Evolutionary conservation across 1,284 basidiomycete genomes (phyloP).

Genomic region (Pseudozyma tsukubaensis): DNA sequence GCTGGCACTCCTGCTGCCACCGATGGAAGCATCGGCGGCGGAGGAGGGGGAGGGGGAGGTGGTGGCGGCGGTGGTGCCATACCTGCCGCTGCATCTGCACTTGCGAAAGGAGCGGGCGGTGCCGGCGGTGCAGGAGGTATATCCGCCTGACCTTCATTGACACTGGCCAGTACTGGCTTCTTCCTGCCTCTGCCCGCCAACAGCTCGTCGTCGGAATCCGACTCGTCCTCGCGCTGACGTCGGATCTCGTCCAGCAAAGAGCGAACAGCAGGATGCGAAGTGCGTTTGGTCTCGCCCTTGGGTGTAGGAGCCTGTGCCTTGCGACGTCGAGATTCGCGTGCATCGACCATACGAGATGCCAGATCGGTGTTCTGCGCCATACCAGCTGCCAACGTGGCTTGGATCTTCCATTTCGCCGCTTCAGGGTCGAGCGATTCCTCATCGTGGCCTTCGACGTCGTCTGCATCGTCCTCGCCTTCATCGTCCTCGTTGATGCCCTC

Average conservation of each 20-base stretch:
- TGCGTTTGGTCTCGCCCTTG: conserved; percentile 25
- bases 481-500: conserved; percentile 12
- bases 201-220: conserved; percentile 50
- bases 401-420: conserved; percentile 65
- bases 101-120: conserved; percentile 24
- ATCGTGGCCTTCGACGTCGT: conserved; percentile 30
- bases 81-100: conserved; percentile 1
- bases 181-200: conserved; percentile 43
- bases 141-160: conserved; percentile 12
- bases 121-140: conserved; percentile 20
- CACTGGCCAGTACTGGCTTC: conserved; percentile 27
- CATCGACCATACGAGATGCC: conserved; percentile 64
- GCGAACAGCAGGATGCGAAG: conserved; percentile 42
- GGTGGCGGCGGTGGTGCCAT: conserved; percentile 32
- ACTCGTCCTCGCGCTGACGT: conserved; percentile 50
- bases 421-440: conserved; percentile 50
- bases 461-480: conserved; percentile 14
- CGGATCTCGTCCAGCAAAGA: conserved; percentile 60
- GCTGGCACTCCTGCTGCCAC: conserved; percentile 19
- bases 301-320: conserved; percentile 26
- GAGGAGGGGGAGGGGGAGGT: conserved; percentile 49
- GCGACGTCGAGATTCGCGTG: conserved; percentile 53
- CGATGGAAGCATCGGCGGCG: conserved; percentile 34
- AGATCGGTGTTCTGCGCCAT: conserved; percentile 66
- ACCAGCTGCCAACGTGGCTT: conserved; percentile 63